These are phyloP conservation scores for Leccinum solheimii DNA, from an alignment of 1,284 basidiomycete genomes.

Conservation along the genomic window DNA sequence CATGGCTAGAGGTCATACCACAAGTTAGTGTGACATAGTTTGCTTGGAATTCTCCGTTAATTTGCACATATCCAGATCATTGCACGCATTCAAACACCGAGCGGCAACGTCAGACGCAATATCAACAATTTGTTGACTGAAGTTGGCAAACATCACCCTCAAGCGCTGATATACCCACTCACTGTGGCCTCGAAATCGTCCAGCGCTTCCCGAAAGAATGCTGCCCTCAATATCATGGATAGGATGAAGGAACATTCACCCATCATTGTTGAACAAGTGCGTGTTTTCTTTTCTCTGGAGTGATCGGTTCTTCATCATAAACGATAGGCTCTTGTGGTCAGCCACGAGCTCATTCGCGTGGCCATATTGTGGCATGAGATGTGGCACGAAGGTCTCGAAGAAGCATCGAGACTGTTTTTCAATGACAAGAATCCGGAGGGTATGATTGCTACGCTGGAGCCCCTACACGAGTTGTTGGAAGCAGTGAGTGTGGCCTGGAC, in stretches of 20 bases:
- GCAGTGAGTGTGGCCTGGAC: constrained; percentile 53
- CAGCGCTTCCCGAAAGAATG: constrained; percentile 78
- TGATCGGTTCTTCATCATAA: constrained; percentile 4
- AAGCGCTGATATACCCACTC: constrained; percentile 97
- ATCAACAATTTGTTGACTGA: constrained; percentile 91
- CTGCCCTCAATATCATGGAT: constrained; percentile 89
- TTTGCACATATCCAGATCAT: constrained; percentile 70
- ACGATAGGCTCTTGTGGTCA: constrained; percentile 82
- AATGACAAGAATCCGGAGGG: constrained; percentile 98
- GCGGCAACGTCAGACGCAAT: constrained; percentile 82
- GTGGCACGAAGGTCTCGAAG: constrained; percentile 99
- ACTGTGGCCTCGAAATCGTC: constrained; percentile 98
- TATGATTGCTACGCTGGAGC: constrained; percentile 95
- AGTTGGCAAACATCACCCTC: constrained; percentile 95
- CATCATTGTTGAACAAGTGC: constrained; percentile 84
- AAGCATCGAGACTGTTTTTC: constrained; percentile 96
- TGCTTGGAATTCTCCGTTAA: background rate
- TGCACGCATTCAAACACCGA: constrained; percentile 96
- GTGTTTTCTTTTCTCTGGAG: constrained; percentile 10
- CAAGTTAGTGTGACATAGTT: constrained; percentile 56
- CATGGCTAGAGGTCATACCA: constrained; percentile 98
- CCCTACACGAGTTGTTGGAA: constrained; percentile 93
- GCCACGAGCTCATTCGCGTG: constrained; percentile 94
- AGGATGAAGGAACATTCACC: constrained; percentile 93
- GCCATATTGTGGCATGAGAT: constrained; percentile 99